Evolutionary conservation across 805 yeast species (phyloP).

Genomic region (Candida glaebosa): DNA sequence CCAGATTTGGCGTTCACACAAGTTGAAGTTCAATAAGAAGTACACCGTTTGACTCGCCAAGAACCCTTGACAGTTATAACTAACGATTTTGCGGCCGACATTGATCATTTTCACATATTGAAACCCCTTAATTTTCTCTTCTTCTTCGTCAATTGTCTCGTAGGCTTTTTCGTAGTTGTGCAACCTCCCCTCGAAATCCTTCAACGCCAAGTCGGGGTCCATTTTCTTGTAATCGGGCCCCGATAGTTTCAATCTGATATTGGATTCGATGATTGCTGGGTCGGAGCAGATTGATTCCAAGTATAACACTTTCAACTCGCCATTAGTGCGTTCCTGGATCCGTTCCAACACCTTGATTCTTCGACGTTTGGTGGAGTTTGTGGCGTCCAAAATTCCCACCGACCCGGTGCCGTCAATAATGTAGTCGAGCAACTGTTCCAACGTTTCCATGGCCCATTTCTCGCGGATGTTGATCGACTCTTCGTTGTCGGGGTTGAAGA

Average conservation of each 20-base stretch:
- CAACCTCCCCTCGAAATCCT: slow-evolving; percentile 79
- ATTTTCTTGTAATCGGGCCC: slow-evolving; percentile 92
- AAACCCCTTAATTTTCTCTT: slow-evolving; percentile 61
- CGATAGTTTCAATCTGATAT: slow-evolving; percentile 76
- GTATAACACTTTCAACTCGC: slow-evolving; percentile 72
- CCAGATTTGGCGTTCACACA: slow-evolving; percentile 89
- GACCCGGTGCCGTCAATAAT: slow-evolving; percentile 78
- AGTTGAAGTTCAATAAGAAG: slow-evolving; percentile 82
- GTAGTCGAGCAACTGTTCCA: slow-evolving; percentile 79
- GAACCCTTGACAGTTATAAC: slow-evolving; percentile 83
- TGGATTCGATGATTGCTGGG: slow-evolving; percentile 71
- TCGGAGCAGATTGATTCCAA: slow-evolving; percentile 88
- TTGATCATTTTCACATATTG: slow-evolving; percentile 95
- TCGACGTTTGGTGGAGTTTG: slow-evolving; percentile 69
- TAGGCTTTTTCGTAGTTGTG: slow-evolving; percentile 84
- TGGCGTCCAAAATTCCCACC: slow-evolving; percentile 89
- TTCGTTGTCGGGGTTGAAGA: slow-evolving; percentile 78
- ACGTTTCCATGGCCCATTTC: slow-evolving; percentile 94
- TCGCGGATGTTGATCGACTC: slow-evolving; percentile 68
- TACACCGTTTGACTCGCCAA: slow-evolving; percentile 91
- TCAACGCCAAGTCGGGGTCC: slow-evolving; percentile 76
- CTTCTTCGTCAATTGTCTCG: slow-evolving; percentile 82
- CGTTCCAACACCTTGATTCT: slow-evolving; percentile 55
- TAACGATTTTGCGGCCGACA: slow-evolving; percentile 91
- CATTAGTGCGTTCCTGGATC: slow-evolving; percentile 53